Evolutionary conservation across 225 moss, liverwort and hornwort species (phyloP), one percentile per base, ranked within the genome.

Genomic region (Pseudisothecium myosuroides): DNA sequence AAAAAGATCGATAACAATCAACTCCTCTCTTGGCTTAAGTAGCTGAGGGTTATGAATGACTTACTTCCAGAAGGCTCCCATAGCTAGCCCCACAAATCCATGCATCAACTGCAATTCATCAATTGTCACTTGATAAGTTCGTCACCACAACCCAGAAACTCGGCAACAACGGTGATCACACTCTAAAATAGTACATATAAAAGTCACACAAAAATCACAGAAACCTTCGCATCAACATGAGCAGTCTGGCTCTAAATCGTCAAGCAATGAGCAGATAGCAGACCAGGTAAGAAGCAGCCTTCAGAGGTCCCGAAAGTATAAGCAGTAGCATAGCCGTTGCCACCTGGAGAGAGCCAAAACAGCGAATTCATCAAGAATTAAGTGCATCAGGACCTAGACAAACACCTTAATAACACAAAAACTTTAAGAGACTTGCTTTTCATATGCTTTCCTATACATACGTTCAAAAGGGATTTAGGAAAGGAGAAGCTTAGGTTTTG

Each of bases 41-140:
- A 84, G 34, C 36, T 87, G 72, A 87, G 77, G 49, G 76, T 58
- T 85, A 56, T 17, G 71, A 69, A 83, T 54, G 49, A 80, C 91
- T 89, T 95, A 98, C 98, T 95, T 99, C 98, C 99, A 99, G 76
- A 99, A 93, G 69, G 95, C 86, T 84, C 96, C 97, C 86, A 99
- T 97, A 45, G 96, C 92, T 56, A 96, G 93, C 82, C 99, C 99
- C 84, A 97, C 96, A 91, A 97, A 93, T 73, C 99, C 99, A 92
- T 97, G 97, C 99, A 96, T 97, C 83, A 99, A 91, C 97, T 98
- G 96, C 92, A 90, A 88, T 89, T 43, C 87, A 88, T 78, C 77
- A 84, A 91, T 82, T 23, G 59, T 41, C 86, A 84, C 90, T 61
- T 59, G 17, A 84, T 88, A 36, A 89, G 68, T 80, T 85, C 79